Conservation (phyloP, 768 basidiomycete species). For the Plicaturopsis crispa region DNA sequence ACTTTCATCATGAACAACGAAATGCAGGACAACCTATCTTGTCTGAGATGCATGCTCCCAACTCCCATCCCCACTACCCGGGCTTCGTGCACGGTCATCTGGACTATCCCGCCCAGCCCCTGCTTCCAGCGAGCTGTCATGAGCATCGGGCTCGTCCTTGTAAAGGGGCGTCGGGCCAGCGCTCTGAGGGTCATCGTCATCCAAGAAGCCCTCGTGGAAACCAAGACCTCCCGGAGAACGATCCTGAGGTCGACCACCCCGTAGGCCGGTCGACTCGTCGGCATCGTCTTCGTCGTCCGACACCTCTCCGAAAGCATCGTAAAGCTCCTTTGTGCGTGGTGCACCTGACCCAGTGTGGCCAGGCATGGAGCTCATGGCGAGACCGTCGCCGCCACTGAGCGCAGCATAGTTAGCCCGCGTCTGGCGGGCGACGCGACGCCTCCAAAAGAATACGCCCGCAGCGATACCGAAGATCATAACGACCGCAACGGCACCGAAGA, state of each 20-base stretch:
- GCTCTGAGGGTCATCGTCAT: constrained; percentile 58
- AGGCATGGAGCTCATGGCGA: constrained; percentile 71
- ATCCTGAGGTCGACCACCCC: constrained; percentile 26
- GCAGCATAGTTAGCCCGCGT: constrained; percentile 45
- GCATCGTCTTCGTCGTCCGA: constrained; percentile 74
- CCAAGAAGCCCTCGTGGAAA: constrained; percentile 77
- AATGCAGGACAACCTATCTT: constrained; percentile 9
- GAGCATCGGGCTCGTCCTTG: constrained; percentile 45
- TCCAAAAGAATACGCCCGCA: constrained; percentile 73
- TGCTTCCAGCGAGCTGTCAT: constrained; percentile 8
- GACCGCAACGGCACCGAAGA: constrained; percentile 78
- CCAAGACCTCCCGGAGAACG: constrained; percentile 32
- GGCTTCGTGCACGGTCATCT: constrained; percentile 21
- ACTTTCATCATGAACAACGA: constrained; percentile 1
- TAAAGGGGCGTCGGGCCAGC: constrained; percentile 26
- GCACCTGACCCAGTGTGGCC: constrained; percentile 16
- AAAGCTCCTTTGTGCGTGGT: constrained; percentile 78
- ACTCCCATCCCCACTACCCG: constrained; percentile 46
- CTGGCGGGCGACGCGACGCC: constrained; percentile 40
- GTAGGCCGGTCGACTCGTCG: constrained; percentile 65
- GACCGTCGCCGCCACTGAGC: constrained; percentile 55
- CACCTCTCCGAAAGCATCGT: constrained; percentile 92
- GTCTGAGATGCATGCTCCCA: constrained; percentile 65
- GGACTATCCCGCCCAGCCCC: constrained; percentile 1
- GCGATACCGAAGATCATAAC: constrained; percentile 70